Evolutionary conservation across 805 yeast genomes (phyloP).

Genomic region (Lachancea meyersii): DNA sequence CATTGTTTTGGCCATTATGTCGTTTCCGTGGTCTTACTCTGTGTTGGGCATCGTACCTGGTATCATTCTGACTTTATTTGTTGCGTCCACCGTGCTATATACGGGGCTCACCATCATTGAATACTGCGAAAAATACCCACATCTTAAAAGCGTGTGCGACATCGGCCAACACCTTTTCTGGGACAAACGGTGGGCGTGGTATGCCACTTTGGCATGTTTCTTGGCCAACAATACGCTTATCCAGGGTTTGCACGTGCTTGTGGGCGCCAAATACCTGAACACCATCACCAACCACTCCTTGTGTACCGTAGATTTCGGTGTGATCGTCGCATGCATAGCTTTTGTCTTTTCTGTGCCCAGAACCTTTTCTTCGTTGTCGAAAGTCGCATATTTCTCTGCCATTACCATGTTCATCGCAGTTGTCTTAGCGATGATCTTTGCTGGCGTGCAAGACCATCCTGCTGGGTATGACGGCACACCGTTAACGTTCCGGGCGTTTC

Average conservation of each 20-base stretch:
- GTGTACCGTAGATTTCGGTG: slow-evolving; percentile 49
- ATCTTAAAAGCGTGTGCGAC: slow-evolving; percentile 48
- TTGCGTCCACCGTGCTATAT: slow-evolving; percentile 45
- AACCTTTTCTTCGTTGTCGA: slow-evolving; percentile 47
- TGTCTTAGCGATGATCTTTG: slow-evolving; percentile 45
- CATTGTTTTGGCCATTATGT: slow-evolving; percentile 56
- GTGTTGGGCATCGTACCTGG: slow-evolving; percentile 56
- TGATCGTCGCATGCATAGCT: slow-evolving; percentile 44
- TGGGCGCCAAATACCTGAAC: slow-evolving; percentile 55
- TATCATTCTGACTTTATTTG: slow-evolving; percentile 45
- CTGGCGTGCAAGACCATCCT: slow-evolving; percentile 49
- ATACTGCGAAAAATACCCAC: slow-evolving; percentile 49
- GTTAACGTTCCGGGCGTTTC: slow-evolving; percentile 44
- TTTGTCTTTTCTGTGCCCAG: slow-evolving; percentile 49
- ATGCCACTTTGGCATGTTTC: slow-evolving; percentile 49
- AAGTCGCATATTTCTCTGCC: slow-evolving; percentile 48
- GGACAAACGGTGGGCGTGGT: slow-evolving; percentile 48
- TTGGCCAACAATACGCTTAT: slow-evolving; percentile 50
- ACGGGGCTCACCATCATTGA: slow-evolving; percentile 52
- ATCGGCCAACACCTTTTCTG: slow-evolving; percentile 54
- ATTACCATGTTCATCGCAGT: slow-evolving; percentile 54
- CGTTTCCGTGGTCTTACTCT: slow-evolving; percentile 62
- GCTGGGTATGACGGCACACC: slow-evolving; percentile 36
- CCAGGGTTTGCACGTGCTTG: slow-evolving; percentile 53
- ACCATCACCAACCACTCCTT: slow-evolving; percentile 45